Base-by-base conservation (phyloP, 257 asterid species). In the Ilex aquifolium region DNA sequence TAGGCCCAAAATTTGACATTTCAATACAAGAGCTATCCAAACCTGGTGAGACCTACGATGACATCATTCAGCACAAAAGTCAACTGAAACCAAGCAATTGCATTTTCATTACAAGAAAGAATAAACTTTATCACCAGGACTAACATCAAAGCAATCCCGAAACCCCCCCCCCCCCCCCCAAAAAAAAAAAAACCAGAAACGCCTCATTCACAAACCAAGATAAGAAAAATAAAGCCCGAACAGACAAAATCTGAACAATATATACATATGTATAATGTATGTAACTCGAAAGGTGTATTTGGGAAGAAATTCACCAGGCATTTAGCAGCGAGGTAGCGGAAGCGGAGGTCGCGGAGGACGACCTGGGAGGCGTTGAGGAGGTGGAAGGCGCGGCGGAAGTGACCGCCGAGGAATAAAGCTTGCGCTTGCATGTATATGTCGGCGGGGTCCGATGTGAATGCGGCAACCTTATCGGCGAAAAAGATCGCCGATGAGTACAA, bases 381-480 rank as follows among this genome's bases (percentile, higher is more conserved):
- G 74, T 93, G 99, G 73, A 87, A 93, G 32, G 99, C 96, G 27
- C 97, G 89, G 64, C 99, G 97, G 56, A 85, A 93, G 58, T 93
- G 97, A 9, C 95, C 84, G 59, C 97, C 97, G 21, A 93, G 90
- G 81, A 80, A 93, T 32, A 93, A 86, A 14, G 99, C 99, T 81
- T 93, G 99, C 13, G 99, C 97, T 79, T 93, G 99, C 97, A 93
- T 93, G 62, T 93, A 93, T 42, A 93, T 86, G 61, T 93, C 99
- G 62, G 99, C 91, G 13, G 99, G 95, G 77, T 93, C 99, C 13
- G 88, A 75, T 61, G 99, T 87, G 61, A 90, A 83, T 49, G 96
- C 99, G 21, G 99, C 99, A 53, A 92, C 99, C 74, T 92, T 92
- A 74, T 92, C 99, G 74, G 99, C 95, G 72, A 92, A 92, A 79